Evolutionary conservation across 495 filamentous ascomycete genomes (phyloP).

Genomic region (Xylaria flabelliformis): DNA sequence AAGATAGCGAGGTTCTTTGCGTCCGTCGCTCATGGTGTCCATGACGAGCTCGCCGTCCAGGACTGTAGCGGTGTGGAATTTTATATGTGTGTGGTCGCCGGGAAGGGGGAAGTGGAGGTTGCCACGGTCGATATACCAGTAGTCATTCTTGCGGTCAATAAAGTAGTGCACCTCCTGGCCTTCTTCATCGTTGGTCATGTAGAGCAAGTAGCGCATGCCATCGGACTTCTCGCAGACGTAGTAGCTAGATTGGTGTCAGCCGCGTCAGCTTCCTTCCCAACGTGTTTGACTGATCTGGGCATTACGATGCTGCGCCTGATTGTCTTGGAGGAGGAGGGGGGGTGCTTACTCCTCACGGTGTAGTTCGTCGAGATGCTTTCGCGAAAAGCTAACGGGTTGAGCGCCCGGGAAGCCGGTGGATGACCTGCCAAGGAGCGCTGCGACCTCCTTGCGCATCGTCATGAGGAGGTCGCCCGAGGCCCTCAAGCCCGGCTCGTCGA

Average conservation of each 20-base stretch:
- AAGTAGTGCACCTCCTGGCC: slow-evolving; percentile 70
- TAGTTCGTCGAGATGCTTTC: slow-evolving; percentile 78
- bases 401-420: slow-evolving; percentile 82
- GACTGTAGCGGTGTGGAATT: slow-evolving; percentile 80
- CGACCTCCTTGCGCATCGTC: slow-evolving; percentile 74
- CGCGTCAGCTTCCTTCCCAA: too few relatives aligned
- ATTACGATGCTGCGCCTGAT: too few relatives aligned
- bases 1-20: slow-evolving; percentile 75
- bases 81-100: slow-evolving; percentile 55
- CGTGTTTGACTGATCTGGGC: too few relatives aligned
- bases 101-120: slow-evolving; percentile 78
- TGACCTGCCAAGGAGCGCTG: slow-evolving; percentile 71
- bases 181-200: slow-evolving; percentile 69
- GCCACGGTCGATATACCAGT: slow-evolving; percentile 73
- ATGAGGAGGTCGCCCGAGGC: slow-evolving; percentile 62
- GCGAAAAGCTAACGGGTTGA: slow-evolving; percentile 89
- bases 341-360: slow-evolving; percentile 70
- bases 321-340: neutral
- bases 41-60: slow-evolving; percentile 93
- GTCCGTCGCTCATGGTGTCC: slow-evolving; percentile 69
- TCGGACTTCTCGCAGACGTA: slow-evolving; percentile 99
- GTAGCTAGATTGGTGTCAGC: slow-evolving; percentile 59
- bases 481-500: slow-evolving; percentile 69
- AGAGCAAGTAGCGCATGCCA: slow-evolving; percentile 92
- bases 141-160: slow-evolving; percentile 97